Evolutionary conservation across 495 filamentous ascomycete genomes (phyloP), one percentile per base, ranked within the genome.

Genomic region (Podospora appendiculata): DNA sequence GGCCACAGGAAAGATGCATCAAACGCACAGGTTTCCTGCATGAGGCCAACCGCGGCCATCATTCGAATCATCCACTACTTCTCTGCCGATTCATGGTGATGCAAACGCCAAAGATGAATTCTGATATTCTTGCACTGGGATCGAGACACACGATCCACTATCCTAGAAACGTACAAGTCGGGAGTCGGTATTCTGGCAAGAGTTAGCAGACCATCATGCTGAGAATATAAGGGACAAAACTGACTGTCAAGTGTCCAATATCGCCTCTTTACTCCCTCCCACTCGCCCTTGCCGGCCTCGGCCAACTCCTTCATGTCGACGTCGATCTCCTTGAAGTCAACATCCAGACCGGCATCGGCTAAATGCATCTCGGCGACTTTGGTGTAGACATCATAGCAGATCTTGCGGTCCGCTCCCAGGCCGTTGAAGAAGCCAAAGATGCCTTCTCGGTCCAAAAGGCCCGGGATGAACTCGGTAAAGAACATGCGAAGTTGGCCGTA

Each of bases 401-500:
- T 84, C 61, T 86, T 81, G 25, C 92, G 76, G 73, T 98, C 93
- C 6, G 94, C 93, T 0, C 93, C 93, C 53, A 97, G 80, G 0
- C 93, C 93, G 65, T 97, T 93, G 68, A 97, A 98, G 73, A 96
- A 97, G 17, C 90, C 82, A 72, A 94, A 98, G 14, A 72, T 79
- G 0, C 91, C 88, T 13, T 83, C 67, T 44, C 78, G 70, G 61
- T 87, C 85, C 4, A 98, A 70, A 41, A 97, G 64, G 0, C 80
- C 84, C 44, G 94, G 86, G 0, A 96, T 82, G 56, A 84, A 84
- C 64, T 98, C 92, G 11, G 77, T 81, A 66, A 98, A 95, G 72
- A 98, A 98, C 33, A 82, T 75, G 34, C 84, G 84, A 40, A 98
- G 80, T 64, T 89, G 87, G 6, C 70, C 73, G 70, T 98, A 98